These are phyloP conservation scores for Yarrowia sp. DNA, from an alignment of 805 yeast genomes.

Conservation along the genomic window DNA sequence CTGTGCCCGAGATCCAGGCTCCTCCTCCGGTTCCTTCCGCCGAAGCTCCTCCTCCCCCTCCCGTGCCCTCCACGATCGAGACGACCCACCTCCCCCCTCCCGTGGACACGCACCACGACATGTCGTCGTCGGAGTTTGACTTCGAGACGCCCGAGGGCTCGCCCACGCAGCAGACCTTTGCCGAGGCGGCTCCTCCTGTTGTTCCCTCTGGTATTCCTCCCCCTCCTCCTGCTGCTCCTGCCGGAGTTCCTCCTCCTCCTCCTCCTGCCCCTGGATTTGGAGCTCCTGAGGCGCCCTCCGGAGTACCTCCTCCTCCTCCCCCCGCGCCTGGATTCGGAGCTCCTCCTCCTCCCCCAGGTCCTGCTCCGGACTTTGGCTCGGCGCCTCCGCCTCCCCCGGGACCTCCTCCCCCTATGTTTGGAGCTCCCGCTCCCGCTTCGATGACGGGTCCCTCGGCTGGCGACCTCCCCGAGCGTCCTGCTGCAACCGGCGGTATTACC, in stretches of 20 bases:
- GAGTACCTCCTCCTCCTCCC: conserved; percentile 40
- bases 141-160: conserved; percentile 20
- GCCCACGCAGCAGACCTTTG: conserved; percentile 33
- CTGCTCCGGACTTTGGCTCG: conserved; percentile 46
- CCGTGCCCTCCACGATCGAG: background rate
- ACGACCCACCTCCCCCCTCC: conserved; percentile 12
- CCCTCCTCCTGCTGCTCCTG: conserved; percentile 31
- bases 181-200: conserved; percentile 40
- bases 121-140: conserved; percentile 24
- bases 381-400: conserved; percentile 42
- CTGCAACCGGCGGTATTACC: conserved; percentile 34
- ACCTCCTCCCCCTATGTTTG: conserved; percentile 41
- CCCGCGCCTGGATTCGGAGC: conserved; percentile 41
- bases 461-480: conserved; percentile 30
- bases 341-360: conserved; percentile 43
- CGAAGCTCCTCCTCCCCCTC: background rate
- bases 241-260: background rate
- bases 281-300: conserved; percentile 37
- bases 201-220: conserved; percentile 44
- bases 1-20: background rate
- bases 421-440: conserved; percentile 40
- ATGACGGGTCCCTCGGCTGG: conserved; percentile 36
- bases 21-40: background rate
- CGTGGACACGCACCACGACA: conserved; percentile 10
- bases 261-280: conserved; percentile 35